Evolutionary conservation across 768 basidiomycete genomes (phyloP), one percentile per base, ranked within the genome.

Genomic region (Russula sp.): DNA sequence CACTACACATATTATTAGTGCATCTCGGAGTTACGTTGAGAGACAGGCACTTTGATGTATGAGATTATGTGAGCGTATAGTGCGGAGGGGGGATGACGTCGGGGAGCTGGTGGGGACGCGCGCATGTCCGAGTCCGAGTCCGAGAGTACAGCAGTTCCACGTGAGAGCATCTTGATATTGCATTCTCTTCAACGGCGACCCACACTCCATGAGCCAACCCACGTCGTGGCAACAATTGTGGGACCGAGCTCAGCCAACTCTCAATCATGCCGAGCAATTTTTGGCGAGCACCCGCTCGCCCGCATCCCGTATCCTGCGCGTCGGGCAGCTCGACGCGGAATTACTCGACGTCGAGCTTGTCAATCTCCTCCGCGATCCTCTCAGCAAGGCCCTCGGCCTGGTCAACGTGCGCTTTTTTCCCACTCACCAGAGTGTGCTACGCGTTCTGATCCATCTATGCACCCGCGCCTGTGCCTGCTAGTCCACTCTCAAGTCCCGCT

Each of bases 251-350:
- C 83, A 86, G 64, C 80, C 83, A 34, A 75, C 70, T 10, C 76
- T 93, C 8, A 68, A 77, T 27, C 73, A 77, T 11, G 80, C 88
- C 45, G 76, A 79, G 55, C 72, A 75, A 34, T 73, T 76, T 13
- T 67, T 85, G 27, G 69, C 68, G 22, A 63, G 73, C 6, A 66
- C 70, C 9, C 57, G 71, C 16, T 58, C 71, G 14, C 57, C 67
- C 7, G 45, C 54, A 18, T 40, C 66, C 2, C 50, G 87, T n/a
- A 75, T 87, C 35, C 77, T 84, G 31, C 89, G 94, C 49, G 93
- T 98, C 53, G 89, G 90, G 8, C 91, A 96, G 73, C 84, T 98
- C 57, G 96, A 98, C 73, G 85, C 95, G 3, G 88, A 93, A 68
- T 79, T 95, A 27, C 81, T 98, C 53, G 96, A 98, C 76, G 84